Conservation (phyloP, 331 rosid genomes). For the Pyracantha coccinea region DNA sequence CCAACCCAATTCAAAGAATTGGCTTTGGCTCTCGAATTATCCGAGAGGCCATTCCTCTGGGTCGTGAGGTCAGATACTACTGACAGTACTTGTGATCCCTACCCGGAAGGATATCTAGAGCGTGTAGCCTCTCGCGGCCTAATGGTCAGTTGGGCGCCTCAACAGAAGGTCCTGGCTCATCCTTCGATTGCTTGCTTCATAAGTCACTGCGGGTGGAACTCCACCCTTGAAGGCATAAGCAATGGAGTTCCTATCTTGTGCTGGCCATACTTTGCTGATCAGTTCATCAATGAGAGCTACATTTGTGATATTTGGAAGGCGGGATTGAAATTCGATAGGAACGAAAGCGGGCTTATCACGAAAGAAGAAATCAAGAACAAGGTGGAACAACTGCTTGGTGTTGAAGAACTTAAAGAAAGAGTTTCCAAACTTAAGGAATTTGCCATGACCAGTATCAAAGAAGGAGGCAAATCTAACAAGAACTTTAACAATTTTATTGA, state of each 20-base stretch:
- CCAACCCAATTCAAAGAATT: conserved; percentile 50
- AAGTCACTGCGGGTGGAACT: conserved; percentile 84
- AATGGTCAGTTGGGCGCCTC: conserved; percentile 54
- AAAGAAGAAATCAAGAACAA: conserved; percentile 34
- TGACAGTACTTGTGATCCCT: conserved; percentile 5
- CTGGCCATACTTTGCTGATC: conserved; percentile 73
- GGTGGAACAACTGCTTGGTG: conserved; percentile 30
- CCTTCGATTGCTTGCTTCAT: conserved; percentile 59
- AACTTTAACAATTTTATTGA: conserved; percentile 31
- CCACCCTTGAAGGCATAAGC: conserved; percentile 45
- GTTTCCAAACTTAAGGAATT: conserved; percentile 28
- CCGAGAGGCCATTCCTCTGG: conserved; percentile 64
- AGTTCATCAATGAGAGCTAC: conserved; percentile 40
- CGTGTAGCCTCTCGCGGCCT: conserved; percentile 16
- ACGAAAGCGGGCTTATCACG: conserved; percentile 30
- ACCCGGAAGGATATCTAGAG: conserved; percentile 41
- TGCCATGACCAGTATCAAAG: conserved; percentile 6
- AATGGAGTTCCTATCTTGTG: conserved; percentile 56
- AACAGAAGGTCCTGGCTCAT: conserved; percentile 46
- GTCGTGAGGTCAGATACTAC: conserved; percentile 45
- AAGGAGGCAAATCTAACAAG: conserved; percentile 38
- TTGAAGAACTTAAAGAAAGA: conserved; percentile 30
- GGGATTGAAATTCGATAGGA: conserved; percentile 29
- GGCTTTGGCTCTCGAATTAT: conserved; percentile 49
- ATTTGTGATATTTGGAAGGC: conserved; percentile 63